Evolutionary conservation across 148 eudicot species (phyloP).

Genomic region (Nyssa sinensis): DNA sequence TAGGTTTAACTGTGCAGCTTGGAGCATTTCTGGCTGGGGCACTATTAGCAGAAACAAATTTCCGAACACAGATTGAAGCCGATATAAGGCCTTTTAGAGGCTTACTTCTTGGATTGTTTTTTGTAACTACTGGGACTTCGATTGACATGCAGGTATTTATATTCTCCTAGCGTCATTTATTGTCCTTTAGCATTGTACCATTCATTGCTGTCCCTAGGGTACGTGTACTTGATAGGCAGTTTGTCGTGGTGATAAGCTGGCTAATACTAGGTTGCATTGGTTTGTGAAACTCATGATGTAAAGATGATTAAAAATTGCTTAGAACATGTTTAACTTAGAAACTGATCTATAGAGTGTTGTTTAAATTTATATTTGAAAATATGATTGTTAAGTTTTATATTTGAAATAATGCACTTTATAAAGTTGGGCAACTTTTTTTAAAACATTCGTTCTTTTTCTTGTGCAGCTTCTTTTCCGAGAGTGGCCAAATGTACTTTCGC

Average conservation of each 20-base stretch:
- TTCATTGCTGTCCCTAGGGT: neutral
- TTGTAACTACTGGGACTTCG: conserved; percentile 96
- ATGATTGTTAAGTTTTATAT: neutral
- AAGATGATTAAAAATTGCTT: neutral
- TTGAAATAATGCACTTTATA: neutral
- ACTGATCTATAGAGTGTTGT: neutral
- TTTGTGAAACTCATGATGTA: no score
- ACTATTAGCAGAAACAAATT: conserved; percentile 93
- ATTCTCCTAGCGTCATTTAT: conserved; percentile 4
- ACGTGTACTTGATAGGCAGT: neutral
- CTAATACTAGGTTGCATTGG: no score
- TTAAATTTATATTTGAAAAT: neutral
- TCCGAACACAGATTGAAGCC: conserved; percentile 97
- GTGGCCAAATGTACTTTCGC: conserved; percentile 94
- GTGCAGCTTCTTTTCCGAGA: conserved; percentile 81
- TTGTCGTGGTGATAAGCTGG: neutral
- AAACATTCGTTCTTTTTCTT: conserved; percentile 14
- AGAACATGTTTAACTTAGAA: neutral
- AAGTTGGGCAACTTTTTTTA: neutral
- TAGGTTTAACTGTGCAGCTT: conserved; percentile 50
- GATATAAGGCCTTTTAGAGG: conserved; percentile 98
- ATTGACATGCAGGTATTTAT: conserved; percentile 81
- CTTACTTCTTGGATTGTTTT: conserved; percentile 91
- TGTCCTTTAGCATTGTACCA: neutral
- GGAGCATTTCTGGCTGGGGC: conserved; percentile 99